phyloP scores from a whole-genome alignment of 140 eudicot species.

The Flaveria floridana region DNA sequence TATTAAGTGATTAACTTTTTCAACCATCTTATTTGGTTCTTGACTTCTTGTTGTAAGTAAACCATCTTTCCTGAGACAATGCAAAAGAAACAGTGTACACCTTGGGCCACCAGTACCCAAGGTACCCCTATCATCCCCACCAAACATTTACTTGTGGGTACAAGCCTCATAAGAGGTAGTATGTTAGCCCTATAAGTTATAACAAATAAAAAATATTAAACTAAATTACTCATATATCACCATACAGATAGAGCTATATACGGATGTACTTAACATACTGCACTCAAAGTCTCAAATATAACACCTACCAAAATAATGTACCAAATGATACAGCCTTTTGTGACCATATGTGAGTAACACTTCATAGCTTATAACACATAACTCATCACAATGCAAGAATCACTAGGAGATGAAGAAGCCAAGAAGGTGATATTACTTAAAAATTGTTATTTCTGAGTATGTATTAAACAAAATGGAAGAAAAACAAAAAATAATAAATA shows the following conservation, averaged over 20 bases:
- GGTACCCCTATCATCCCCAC: not conserved
- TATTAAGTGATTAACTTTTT: not conserved
- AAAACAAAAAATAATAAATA: not conserved
- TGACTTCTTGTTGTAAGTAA: not conserved
- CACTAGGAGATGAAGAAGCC: slow-evolving; percentile 9
- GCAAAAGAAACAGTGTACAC: not conserved
- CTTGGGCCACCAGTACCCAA: not conserved
- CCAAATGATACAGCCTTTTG: not conserved
- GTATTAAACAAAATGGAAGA: not conserved
- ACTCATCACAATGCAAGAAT: not conserved
- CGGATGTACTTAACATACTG: not conserved
- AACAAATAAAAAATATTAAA: not conserved
- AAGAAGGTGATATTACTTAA: not conserved
- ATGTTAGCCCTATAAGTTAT: not conserved
- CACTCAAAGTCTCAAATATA: not conserved
- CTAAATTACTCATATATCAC: slow-evolving; percentile 1
- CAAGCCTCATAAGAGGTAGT: not conserved
- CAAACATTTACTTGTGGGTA: slow-evolving; percentile 4
- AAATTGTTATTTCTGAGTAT: not conserved
- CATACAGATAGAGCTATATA: not conserved
- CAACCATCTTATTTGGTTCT: slow-evolving; percentile 14
- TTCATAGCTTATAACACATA: not conserved
- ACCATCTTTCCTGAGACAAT: not conserved
- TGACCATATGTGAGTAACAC: not conserved
- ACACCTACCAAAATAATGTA: not conserved